A percentile compares a stretch with the other conserved stretches of the same genome.
Conservation (phyloP, 768 basidiomycete species). For the Pleurotus eryngii region DNA sequence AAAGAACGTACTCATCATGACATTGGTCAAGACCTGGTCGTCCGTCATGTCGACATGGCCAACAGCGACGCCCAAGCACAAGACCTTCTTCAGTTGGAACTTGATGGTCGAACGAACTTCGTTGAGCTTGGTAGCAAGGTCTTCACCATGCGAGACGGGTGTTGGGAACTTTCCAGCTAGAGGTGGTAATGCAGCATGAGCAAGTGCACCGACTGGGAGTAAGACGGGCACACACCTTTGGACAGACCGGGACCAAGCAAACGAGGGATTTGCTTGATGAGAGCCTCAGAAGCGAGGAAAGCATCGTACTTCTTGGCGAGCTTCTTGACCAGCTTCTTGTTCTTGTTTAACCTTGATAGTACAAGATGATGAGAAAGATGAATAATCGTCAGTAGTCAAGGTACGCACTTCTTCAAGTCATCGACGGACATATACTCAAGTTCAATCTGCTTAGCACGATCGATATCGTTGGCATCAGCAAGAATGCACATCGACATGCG, state of each 20-base stretch:
- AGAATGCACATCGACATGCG: conserved; percentile 99
- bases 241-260: conserved; percentile 99
- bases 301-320: conserved; percentile 99
- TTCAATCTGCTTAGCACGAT: conserved; percentile 96
- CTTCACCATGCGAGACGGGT: conserved; percentile 89
- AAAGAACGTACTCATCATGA: conserved; percentile 81
- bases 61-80: conserved; percentile 98
- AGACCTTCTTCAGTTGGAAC: conserved; percentile 99
- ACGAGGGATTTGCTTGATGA: conserved; percentile 99
- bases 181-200: background rate
- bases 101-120: conserved; percentile 99
- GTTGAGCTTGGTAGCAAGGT: conserved; percentile 82
- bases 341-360: conserved; percentile 85
- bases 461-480: conserved; percentile 97
- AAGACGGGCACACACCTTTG: conserved; percentile 65
- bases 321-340: conserved; percentile 99
- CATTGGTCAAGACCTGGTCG: conserved; percentile 94
- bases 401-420: conserved; percentile 91
- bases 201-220: background rate
- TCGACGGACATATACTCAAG: conserved; percentile 99
- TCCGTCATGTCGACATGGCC: conserved; percentile 97
- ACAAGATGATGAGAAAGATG: background rate
- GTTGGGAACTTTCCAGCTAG: conserved; percentile 98
- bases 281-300: conserved; percentile 93
- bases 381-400: background rate